Percentiles rank a stretch among this genome's conserved stretches.
These are phyloP conservation scores for Calcarisporium arbuscula DNA, from an alignment of 2,329 filamentous ascomycete genomes.

Conservation along the genomic window DNA sequence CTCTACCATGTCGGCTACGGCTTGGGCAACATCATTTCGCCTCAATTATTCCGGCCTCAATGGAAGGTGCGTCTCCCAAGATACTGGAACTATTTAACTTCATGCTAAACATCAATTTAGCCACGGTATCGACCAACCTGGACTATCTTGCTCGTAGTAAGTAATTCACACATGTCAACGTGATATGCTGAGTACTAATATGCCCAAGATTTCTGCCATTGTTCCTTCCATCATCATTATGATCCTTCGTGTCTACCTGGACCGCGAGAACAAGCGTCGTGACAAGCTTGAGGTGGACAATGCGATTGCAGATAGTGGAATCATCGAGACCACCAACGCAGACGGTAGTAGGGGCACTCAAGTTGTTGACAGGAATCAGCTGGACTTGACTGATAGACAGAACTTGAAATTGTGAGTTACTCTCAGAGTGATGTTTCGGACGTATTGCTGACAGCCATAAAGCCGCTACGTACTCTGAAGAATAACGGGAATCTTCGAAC, in stretches of 20 bases:
- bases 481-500: too few species aligned
- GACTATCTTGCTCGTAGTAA: constrained; percentile 12
- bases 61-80: constrained; percentile 6
- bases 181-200: neutral
- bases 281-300: constrained; percentile 7
- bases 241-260: constrained; percentile 7
- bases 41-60: constrained; percentile 19
- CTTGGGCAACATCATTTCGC: constrained; percentile 28
- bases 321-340: constrained; percentile 7
- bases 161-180: neutral
- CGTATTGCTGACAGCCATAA: too few species aligned
- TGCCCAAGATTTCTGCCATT: constrained; percentile 5
- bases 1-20: constrained; percentile 30
- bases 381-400: constrained; percentile 11
- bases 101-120: neutral
- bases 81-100: too few species aligned
- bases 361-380: constrained; percentile 10
- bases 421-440: too few species aligned
- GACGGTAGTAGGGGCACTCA: constrained; percentile 5
- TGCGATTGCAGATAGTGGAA: constrained; percentile 1
- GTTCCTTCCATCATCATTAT: constrained; percentile 9
- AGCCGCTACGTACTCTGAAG: too few species aligned
- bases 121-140: constrained; percentile 16
- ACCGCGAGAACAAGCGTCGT: constrained; percentile 9
- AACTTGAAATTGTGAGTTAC: constrained; percentile 12